Conservation (phyloP, 345 rosid species). For the Pistacia integerrima region DNA sequence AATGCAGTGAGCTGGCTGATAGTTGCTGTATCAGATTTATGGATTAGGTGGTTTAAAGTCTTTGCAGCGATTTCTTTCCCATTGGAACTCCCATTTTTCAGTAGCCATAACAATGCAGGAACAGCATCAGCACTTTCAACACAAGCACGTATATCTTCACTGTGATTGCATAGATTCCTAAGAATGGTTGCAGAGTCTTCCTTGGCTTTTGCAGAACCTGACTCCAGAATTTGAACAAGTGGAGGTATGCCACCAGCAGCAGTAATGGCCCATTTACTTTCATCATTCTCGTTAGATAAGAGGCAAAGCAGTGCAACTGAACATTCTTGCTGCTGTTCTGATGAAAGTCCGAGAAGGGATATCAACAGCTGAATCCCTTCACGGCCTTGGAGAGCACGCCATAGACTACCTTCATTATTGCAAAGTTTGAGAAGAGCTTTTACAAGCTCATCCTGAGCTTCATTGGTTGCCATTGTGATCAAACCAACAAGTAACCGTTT, state of each 20-base stretch:
- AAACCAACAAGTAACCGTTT: conserved; percentile 97
- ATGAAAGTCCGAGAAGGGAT: conserved; percentile 98
- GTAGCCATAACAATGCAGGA: conserved; percentile 97
- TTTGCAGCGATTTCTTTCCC: conserved; percentile 99
- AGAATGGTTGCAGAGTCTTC: conserved; percentile 98
- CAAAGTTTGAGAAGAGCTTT: conserved; percentile 90
- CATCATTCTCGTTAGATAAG: conserved; percentile 93
- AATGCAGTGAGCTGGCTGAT: conserved; percentile 97
- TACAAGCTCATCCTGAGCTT: conserved; percentile 93
- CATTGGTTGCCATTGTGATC: conserved; percentile 93
- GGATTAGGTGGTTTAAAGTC: conserved; percentile 94
- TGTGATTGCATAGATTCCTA: conserved; percentile 96
- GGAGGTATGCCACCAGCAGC: conserved; percentile 99
- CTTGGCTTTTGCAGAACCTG: conserved; percentile 96
- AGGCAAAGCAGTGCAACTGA: conserved; percentile 97
- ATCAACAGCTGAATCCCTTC: conserved; percentile 96
- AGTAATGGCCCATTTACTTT: conserved; percentile 99
- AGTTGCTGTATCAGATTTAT: conserved; percentile 96
- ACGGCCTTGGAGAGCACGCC: conserved; percentile 98
- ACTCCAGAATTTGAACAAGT: conserved; percentile 96
- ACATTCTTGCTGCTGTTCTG: conserved; percentile 99
- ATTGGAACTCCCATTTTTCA: conserved; percentile 93
- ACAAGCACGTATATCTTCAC: conserved; percentile 99
- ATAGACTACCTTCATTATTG: conserved; percentile 80
- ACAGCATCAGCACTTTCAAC: conserved; percentile 99